Conservation (phyloP, 2,329 filamentous ascomycete species). For the Talaromyces rugulosus region DNA sequence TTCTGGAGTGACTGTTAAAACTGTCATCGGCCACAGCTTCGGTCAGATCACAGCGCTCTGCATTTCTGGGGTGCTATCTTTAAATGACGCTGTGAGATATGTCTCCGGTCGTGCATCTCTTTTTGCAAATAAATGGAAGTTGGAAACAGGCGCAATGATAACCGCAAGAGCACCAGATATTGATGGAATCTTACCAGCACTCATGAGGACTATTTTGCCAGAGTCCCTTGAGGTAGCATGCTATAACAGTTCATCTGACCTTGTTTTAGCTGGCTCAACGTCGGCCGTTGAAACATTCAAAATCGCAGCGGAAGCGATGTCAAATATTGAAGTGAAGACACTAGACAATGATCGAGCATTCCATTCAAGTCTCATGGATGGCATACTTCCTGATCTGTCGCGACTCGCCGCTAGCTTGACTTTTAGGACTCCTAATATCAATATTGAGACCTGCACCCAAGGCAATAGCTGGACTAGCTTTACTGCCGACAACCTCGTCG, state of each 20-base stretch:
- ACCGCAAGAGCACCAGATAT: constrained; percentile 22
- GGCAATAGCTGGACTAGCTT: too few species aligned
- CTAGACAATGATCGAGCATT: too few species aligned
- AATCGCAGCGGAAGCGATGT: too few species aligned
- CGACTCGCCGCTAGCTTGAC: too few species aligned
- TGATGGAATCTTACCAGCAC: not conserved
- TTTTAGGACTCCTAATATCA: too few species aligned
- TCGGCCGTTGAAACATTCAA: too few species aligned
- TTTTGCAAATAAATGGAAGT: constrained; percentile 26
- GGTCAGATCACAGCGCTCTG: constrained; percentile 34
- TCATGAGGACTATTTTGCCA: not conserved
- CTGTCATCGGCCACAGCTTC: constrained; percentile 36
- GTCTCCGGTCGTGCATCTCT: constrained; percentile 27
- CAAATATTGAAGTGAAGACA: too few species aligned
- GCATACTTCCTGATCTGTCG: too few species aligned
- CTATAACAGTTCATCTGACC: not conserved
- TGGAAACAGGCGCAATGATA: constrained; percentile 31
- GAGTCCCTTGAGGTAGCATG: not conserved
- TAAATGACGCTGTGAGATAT: constrained; percentile 26
- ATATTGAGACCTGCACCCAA: too few species aligned
- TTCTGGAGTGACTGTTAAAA: constrained; percentile 26
- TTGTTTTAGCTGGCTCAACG: not conserved
- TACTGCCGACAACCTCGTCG: too few species aligned
- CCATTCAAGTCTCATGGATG: too few species aligned
- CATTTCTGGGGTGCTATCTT: constrained; percentile 24